Conservation (phyloP, 1,284 basidiomycete species). For the Stygiomarasmius scandens region DNA sequence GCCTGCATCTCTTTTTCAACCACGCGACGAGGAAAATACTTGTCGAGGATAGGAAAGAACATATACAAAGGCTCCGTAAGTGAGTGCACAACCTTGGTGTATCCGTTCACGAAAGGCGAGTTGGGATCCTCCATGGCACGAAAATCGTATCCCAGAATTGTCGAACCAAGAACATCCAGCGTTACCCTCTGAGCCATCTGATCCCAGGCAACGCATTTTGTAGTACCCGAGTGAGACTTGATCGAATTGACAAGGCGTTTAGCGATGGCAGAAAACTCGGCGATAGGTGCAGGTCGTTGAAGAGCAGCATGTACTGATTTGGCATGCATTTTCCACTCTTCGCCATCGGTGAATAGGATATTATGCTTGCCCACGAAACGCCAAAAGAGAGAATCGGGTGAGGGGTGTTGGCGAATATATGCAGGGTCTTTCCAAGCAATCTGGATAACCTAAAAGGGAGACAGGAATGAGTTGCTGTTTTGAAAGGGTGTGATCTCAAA, state of each 20-base stretch:
- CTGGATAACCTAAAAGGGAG: too few relatives aligned
- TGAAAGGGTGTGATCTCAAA: too few relatives aligned
- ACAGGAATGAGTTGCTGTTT: too few relatives aligned
- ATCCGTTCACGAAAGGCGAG: slow-evolving; percentile 32
- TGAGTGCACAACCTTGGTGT: too few relatives aligned
- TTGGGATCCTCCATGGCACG: slow-evolving; percentile 30
- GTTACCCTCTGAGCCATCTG: slow-evolving; percentile 17
- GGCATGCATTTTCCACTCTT: slow-evolving; percentile 32
- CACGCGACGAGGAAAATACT: too few relatives aligned
- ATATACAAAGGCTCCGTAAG: slow-evolving; percentile 24
- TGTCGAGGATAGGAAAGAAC: too few relatives aligned
- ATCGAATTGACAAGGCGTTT: slow-evolving; percentile 26
- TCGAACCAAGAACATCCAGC: slow-evolving; percentile 9
- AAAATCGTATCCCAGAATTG: slow-evolving; percentile 38
- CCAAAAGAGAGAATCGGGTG: slow-evolving; percentile 22
- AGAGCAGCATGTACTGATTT: slow-evolving; percentile 28
- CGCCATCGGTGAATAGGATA: slow-evolving; percentile 31
- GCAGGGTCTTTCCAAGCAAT: too few relatives aligned
- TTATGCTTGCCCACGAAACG: slow-evolving; percentile 29
- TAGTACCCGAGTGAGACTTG: slow-evolving; percentile 18
- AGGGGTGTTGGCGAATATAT: too few relatives aligned
- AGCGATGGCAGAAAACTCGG: slow-evolving; percentile 28
- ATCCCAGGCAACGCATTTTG: slow-evolving; percentile 29
- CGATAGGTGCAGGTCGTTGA: slow-evolving; percentile 27
- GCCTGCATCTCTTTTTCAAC: too few relatives aligned